Conservation (phyloP, 352 stramenopile genomes). For the Phytophthora cactorum region DNA sequence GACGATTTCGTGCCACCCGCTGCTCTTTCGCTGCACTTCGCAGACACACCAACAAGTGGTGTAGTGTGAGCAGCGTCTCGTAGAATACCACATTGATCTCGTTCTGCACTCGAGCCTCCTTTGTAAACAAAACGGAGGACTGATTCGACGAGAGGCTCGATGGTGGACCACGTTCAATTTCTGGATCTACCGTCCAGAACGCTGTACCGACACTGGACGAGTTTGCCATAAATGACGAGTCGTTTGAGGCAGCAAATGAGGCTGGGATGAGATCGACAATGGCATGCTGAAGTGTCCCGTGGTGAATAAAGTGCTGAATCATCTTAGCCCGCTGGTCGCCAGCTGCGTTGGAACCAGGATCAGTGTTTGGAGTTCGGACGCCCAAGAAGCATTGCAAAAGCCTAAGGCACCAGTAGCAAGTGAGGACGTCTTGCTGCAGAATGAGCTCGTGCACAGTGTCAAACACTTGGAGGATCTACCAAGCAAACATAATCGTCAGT, state of each 20-base stretch:
- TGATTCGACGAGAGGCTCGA: constrained; percentile 41
- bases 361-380: constrained; percentile 33
- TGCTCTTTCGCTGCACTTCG: constrained; percentile 37
- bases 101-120: constrained; percentile 69
- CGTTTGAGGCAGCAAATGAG: constrained; percentile 44
- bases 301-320: constrained; percentile 63
- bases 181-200: constrained; percentile 50
- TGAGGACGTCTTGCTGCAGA: constrained; percentile 62
- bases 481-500: constrained; percentile 9
- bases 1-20: constrained; percentile 17
- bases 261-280: constrained; percentile 67
- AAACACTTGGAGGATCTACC: constrained; percentile 53
- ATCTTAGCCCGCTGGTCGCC: constrained; percentile 57
- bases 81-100: constrained; percentile 77
- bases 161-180: constrained; percentile 25
- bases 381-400: constrained; percentile 71
- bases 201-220: constrained; percentile 34
- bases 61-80: constrained; percentile 67
- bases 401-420: constrained; percentile 72
- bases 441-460: constrained; percentile 66
- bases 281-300: constrained; percentile 49
- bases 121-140: constrained; percentile 45
- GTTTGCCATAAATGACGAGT: constrained; percentile 15
- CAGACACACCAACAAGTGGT: constrained; percentile 68
- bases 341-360: constrained; percentile 26